These are phyloP conservation scores for Saturnispora zaruensis DNA, from an alignment of 805 yeast species.

Conservation along the genomic window DNA sequence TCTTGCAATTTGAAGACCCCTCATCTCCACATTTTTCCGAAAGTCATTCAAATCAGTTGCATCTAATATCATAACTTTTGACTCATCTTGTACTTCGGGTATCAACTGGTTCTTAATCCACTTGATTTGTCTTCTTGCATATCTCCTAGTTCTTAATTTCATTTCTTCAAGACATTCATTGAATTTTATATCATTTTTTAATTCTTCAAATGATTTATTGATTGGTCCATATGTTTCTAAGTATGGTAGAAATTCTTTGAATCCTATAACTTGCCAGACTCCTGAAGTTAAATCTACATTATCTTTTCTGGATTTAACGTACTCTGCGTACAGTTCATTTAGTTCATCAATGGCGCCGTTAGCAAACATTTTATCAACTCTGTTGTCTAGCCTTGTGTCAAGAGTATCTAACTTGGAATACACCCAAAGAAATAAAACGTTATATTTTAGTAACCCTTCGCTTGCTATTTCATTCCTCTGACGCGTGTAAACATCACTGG, in stretches of 20 bases:
- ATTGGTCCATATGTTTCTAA: constrained; percentile 19
- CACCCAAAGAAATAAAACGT: constrained; percentile 73
- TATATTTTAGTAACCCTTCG: constrained; percentile 44
- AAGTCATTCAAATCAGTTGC: constrained; percentile 66
- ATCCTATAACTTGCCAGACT: constrained; percentile 92
- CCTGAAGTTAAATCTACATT: constrained; percentile 48
- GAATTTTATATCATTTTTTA: constrained; percentile 21
- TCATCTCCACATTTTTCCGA: constrained; percentile 43
- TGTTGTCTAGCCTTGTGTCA: constrained; percentile 53
- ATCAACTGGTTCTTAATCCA: constrained; percentile 76
- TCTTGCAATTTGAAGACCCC: constrained; percentile 46
- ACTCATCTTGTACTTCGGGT: constrained; percentile 51
- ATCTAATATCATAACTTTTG: constrained; percentile 59
- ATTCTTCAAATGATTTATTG: not conserved
- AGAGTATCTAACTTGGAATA: constrained; percentile 55
- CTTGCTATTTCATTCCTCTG: constrained; percentile 40
- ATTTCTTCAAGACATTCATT: constrained; percentile 54
- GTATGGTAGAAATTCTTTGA: constrained; percentile 75
- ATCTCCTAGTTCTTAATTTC: constrained; percentile 78
- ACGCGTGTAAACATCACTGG: constrained; percentile 60
- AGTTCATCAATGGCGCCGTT: constrained; percentile 68
- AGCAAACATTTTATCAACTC: constrained; percentile 80
- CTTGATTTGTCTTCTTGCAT: constrained; percentile 80
- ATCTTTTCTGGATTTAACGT: constrained; percentile 30
- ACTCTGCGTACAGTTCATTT: constrained; percentile 43